These are phyloP conservation scores for Entoloma clypeatum DNA, from an alignment of 1,284 basidiomycete genomes.

Conservation along the genomic window DNA sequence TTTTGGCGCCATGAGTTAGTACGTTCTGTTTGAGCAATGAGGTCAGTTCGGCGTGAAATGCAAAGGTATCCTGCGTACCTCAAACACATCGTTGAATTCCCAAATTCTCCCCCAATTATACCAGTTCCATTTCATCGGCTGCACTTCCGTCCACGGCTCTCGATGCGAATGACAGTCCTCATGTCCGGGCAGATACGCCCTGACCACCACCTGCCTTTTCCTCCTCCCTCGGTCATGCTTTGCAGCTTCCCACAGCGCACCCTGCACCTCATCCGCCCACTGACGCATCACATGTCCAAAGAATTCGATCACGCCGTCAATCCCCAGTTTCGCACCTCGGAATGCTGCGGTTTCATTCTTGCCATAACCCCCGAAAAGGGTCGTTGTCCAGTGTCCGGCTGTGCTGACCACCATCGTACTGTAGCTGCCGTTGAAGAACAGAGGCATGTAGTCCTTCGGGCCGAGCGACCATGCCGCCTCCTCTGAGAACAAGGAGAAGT, in stretches of 20 bases:
- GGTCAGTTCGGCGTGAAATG: background rate
- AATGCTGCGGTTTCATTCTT: slow-evolving; percentile 29
- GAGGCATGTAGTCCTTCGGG: slow-evolving; percentile 47
- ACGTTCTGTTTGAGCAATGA: slow-evolving; percentile 32
- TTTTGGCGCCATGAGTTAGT: slow-evolving; percentile 28
- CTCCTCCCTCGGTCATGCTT: slow-evolving; percentile 15
- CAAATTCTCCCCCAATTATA: slow-evolving; percentile 63
- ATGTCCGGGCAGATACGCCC: slow-evolving; percentile 63
- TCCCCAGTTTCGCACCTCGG: slow-evolving; percentile 39
- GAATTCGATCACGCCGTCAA: slow-evolving; percentile 48
- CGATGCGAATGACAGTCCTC: slow-evolving; percentile 52
- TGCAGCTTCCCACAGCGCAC: slow-evolving; percentile 27
- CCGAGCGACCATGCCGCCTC: slow-evolving; percentile 51
- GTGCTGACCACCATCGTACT: slow-evolving; percentile 58
- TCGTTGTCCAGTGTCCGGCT: slow-evolving; percentile 65
- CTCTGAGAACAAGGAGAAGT: slow-evolving; percentile 48
- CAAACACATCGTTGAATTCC: slow-evolving; percentile 51
- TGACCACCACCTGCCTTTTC: slow-evolving; percentile 47
- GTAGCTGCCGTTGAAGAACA: slow-evolving; percentile 51
- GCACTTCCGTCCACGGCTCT: slow-evolving; percentile 41
- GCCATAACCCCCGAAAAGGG: slow-evolving; percentile 44
- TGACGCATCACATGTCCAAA: slow-evolving; percentile 49
- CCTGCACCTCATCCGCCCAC: slow-evolving; percentile 52
- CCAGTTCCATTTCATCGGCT: slow-evolving; percentile 43
- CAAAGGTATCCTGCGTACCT: slow-evolving; percentile 34